Base-by-base conservation (phyloP, 306 rosid genomes). In the Amphicarpaea edgeworthii region DNA sequence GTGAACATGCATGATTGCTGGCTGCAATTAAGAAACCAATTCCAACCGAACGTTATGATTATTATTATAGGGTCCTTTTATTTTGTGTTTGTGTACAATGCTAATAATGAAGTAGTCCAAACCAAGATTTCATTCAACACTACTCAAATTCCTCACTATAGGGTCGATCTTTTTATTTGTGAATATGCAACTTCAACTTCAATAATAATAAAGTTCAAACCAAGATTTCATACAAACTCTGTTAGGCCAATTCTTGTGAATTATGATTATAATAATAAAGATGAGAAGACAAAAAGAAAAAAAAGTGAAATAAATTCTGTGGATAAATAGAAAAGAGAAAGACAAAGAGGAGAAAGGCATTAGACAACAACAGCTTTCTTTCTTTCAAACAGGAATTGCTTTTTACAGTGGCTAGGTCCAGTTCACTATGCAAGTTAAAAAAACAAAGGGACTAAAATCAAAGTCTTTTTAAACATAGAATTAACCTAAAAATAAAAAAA, bases 341-440 rank as follows among this genome's bases (percentile, higher is more conserved):
- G 66, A 59, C 66, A 60, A 72, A n/a, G n/a, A n/a, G n/a, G 26
- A 68, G 37, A 70, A 55, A 46, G 57, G 66, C 66, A 28, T 28
- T 59, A 15, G 66, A 59, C 66, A 59, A 42, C 82, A 57, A 68
- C 74, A 30, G 64, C 81, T 77, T 81, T 83, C 81, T 77, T 73
- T 86, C 82, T 77, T 73, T 86, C 83, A 86, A 82, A 86, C 88
- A 73, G 72, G 78, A 89, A 89, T 85, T 78, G 82, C 79, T 89
- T 91, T 88, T 86, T 85, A 89, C 97, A 89, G 75, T 83, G 80
- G 75, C 92, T 84, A 82, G 55, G 80, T 81, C 81, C 87, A 83
- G 79, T 71, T 84, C 83, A 70, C 90, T 88, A 84, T 80, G 76
- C 87, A 81, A 78, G 79, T 82, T 78, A 45, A 69, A 45, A 6